Base-by-base conservation (phyloP, 179 eudicot species). In the Gypsophila paniculata region DNA sequence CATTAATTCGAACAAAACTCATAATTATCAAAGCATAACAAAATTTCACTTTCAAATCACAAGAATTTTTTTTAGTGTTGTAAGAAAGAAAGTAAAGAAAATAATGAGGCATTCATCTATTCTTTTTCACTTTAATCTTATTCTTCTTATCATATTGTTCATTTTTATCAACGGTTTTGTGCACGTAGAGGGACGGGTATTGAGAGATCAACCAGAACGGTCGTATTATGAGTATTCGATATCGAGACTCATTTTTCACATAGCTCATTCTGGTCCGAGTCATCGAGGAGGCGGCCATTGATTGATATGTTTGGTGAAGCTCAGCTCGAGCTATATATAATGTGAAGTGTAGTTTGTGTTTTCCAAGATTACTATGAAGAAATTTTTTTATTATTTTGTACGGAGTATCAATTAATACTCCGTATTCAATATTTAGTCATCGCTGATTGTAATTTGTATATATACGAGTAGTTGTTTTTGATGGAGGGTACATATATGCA, bases 201-300 rank as follows among this genome's bases (percentile, higher is more conserved):
- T 81, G 1, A 54, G 62, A 36, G 83, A 81, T 51, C 29, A 48
- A 3, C 49, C 46, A 22, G 65, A 65, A 5, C 61, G 77, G 34
- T 29, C 34, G 4, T 29, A 29, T 63, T 48, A 44, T 34, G 48
- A 61, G 52, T 53, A 42, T 2, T 36, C 73, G 5, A 11, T 69
- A 8, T 66, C 55, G 12, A 46, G 52, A 9, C 25, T 74, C n/a
- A 9, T 81, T 29, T 15, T 74, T 18, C 67, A 0, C 29, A 61
- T 60, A 71, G 87, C 85, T 21, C 71, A 83, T 61, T 76, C 84
- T 0, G 86, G 84, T 39, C 86, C 86, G 1, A 83, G 84, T 68
- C 62, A 48, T 1, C 70, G 82, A 0, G 86, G 84, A 11, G 73
- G 68, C 22, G 84, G 84, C 68, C 86, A 83, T 71, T 80, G 74